Conservation (phyloP, 139 green algal genomes). For the Desmodesmus armatus region DNA sequence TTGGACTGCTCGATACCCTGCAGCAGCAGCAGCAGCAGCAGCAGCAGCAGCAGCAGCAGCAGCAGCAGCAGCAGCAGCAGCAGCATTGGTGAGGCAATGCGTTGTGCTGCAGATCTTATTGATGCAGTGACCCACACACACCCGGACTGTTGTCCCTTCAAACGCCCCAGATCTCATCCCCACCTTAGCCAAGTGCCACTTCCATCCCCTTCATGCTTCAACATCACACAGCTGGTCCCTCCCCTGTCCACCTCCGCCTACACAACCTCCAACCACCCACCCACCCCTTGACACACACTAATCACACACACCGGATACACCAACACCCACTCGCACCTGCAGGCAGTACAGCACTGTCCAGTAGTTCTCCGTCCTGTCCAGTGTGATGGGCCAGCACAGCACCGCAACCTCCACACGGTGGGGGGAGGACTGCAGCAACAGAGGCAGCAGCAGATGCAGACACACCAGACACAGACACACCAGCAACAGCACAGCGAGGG, state of each 20-base stretch:
- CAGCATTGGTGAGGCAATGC: no score
- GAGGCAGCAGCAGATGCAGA: background rate
- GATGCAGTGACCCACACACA: no score
- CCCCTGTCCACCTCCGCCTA: no score
- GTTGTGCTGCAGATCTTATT: no score
- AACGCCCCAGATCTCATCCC: no score
- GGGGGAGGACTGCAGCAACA: slow-evolving; percentile 31
- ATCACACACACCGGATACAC: no score
- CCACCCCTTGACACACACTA: no score
- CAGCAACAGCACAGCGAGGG: background rate
- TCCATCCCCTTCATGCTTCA: no score
- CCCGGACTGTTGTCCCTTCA: no score
- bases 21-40: background rate
- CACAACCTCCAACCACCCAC: no score
- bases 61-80: background rate
- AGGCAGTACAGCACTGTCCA: slow-evolving; percentile 68
- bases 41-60: background rate
- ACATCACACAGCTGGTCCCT: no score
- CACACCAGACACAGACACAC: background rate
- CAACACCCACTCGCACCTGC: slow-evolving; percentile 50
- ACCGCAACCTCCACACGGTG: slow-evolving; percentile 70
- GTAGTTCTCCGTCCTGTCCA: slow-evolving; percentile 64
- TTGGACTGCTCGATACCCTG: slow-evolving; percentile 55
- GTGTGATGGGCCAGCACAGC: slow-evolving; percentile 56
- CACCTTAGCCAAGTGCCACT: no score